A percentile compares a stretch with the other conserved stretches of the same genome.
phyloP scores from a whole-genome alignment of 2,329 filamentous ascomycete genomes.

The Waltergamsia citrina region DNA sequence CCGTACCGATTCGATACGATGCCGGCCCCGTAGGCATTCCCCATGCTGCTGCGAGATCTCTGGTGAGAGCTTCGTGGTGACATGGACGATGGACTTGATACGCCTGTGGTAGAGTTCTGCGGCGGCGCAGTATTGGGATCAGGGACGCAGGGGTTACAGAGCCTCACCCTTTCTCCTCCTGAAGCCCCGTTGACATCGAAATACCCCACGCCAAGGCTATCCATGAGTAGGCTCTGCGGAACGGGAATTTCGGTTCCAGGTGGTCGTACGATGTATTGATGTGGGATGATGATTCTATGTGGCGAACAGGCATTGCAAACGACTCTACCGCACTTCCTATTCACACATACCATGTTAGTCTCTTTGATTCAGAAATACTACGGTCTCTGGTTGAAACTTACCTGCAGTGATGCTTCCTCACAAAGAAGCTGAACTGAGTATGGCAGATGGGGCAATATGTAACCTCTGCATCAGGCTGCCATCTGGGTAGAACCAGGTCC shows the following conservation, averaged over 20 bases:
- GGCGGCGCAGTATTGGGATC: constrained; percentile 51
- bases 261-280: constrained; percentile 83
- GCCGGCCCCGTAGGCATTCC: constrained; percentile 18
- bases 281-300: constrained; percentile 87
- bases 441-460: constrained; percentile 77
- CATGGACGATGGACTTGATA: constrained; percentile 8
- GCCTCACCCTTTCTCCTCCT: constrained; percentile 47
- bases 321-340: constrained; percentile 81
- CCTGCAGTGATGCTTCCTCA: constrained; percentile 89
- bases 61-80: constrained; percentile 28
- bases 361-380: too few species aligned
- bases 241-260: constrained; percentile 37
- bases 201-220: constrained; percentile 28
- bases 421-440: constrained; percentile 72
- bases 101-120: constrained; percentile 24
- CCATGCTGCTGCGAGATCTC: constrained; percentile 34
- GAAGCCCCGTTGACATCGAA: constrained; percentile 34
- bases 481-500: constrained; percentile 57
- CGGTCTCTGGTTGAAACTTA: constrained; percentile 22
- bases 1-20: constrained; percentile 21
- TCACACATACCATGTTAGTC: neutral
- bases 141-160: constrained; percentile 54
- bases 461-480: constrained; percentile 84
- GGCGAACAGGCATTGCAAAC: constrained; percentile 87
- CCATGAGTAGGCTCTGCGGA: constrained; percentile 23